These are phyloP conservation scores for Kodamaea laetipori DNA, from an alignment of 805 yeast genomes.

Conservation along the genomic window DNA sequence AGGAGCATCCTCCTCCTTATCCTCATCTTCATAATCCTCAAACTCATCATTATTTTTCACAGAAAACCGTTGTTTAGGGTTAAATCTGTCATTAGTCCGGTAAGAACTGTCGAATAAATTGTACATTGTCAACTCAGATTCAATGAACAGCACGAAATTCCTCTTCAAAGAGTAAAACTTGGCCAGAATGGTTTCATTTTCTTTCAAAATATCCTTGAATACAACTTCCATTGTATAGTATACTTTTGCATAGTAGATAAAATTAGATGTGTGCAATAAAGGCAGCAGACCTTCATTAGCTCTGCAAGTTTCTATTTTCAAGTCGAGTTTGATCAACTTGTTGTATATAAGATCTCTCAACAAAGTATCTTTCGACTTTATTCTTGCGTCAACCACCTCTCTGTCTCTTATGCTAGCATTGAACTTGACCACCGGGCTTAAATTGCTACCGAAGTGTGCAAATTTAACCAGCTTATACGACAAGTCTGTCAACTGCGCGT, in stretches of 20 bases:
- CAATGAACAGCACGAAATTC: slow-evolving; percentile 20
- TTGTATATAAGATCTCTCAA: slow-evolving; percentile 34
- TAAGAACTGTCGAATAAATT: slow-evolving; percentile 20
- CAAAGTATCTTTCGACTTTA: slow-evolving; percentile 24
- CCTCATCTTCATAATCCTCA: slow-evolving; percentile 16
- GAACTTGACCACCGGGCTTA: slow-evolving; percentile 22
- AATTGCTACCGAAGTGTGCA: slow-evolving; percentile 25
- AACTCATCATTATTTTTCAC: slow-evolving; percentile 12
- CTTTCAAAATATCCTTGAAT: slow-evolving; percentile 23
- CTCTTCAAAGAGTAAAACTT: slow-evolving; percentile 17
- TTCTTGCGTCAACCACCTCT: slow-evolving; percentile 22
- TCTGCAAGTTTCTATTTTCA: slow-evolving; percentile 21
- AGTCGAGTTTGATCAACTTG: slow-evolving; percentile 31
- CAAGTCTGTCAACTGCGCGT: slow-evolving; percentile 30
- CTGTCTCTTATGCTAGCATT: slow-evolving; percentile 21
- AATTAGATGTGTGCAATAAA: slow-evolving; percentile 27
- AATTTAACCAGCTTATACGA: slow-evolving; percentile 34
- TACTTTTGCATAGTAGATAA: slow-evolving; percentile 36
- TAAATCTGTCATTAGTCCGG: slow-evolving; percentile 22
- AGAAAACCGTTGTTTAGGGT: slow-evolving; percentile 18
- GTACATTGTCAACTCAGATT: slow-evolving; percentile 27
- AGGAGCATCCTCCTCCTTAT: slow-evolving; percentile 16
- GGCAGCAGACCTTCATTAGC: slow-evolving; percentile 14
- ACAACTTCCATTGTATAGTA: slow-evolving; percentile 31
- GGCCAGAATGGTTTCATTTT: slow-evolving; percentile 15